Evolutionary conservation across 176 grass and related monocot species (phyloP), one percentile per base, ranked within the genome.

Genomic region (Phyllostachys edulis): DNA sequence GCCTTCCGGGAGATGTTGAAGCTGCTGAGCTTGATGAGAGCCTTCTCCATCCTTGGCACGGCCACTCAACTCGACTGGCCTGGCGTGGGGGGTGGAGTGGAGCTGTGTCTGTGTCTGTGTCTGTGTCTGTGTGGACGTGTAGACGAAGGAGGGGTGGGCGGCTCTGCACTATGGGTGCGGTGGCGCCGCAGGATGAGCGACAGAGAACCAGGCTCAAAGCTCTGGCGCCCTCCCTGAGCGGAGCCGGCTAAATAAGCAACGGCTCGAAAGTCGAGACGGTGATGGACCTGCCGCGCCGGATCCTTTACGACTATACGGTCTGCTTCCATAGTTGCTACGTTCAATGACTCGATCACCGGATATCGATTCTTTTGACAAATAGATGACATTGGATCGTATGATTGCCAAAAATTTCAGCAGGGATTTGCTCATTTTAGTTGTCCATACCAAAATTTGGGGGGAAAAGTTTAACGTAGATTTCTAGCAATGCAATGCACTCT

Each of bases 1-100:
- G 96, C 96, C 71, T 96, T 99, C 80, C 84, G 85, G 42, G 96
- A 81, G 64, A 99, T 96, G 75, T 86, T 90, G 87, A 99, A 94
- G 89, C 93, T 99, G 73, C 91, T 75, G 59, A 97, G 81, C 82
- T 97, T 97, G 65, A 83, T 94, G 71, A 97, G 90, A 4, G 92
- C 90, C 74, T 94, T 97, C 87, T 97, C 94, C 94, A 97, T 90
- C 66, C 85, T 69, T 12, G 62, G 52, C 55, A 37, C 49, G 36
- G 20, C 37, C 67, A 0, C 38, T 20, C 7, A n/a, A 56, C 20
- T 56, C 7, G 8, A 2, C 54, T 9, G 20, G 7, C 20, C 20
- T 6, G 24, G 4, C 2, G 23, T 10, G 59, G 42, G 5, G 36
- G 1, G 47, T 9, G 12, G 46, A 14, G 3, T n/a, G n/a, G n/a